Evolutionary conservation across 176 grass and related monocot genomes (phyloP).

Genomic region (Themeda triandra): DNA sequence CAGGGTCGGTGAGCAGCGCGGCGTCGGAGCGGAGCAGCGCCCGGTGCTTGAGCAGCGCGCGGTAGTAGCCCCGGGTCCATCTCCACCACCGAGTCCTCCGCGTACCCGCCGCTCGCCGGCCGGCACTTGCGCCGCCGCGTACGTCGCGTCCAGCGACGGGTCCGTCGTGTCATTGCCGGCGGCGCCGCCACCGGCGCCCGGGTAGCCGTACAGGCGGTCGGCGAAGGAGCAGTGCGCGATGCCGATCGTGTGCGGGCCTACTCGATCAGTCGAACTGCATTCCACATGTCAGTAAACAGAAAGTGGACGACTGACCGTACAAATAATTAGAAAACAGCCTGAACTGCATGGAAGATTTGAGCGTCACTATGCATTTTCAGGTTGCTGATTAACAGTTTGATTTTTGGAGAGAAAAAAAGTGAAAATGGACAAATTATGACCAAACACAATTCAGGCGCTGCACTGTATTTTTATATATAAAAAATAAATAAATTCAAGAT

Average conservation of each 20-base stretch:
- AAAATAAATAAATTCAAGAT: too few species aligned
- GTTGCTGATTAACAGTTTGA: neutral
- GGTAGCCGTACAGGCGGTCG: slow-evolving; percentile 47
- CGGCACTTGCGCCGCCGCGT: slow-evolving; percentile 65
- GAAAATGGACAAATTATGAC: too few species aligned
- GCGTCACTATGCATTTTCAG: neutral
- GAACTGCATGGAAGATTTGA: neutral
- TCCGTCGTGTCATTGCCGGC: slow-evolving; percentile 44
- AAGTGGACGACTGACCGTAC: too few species aligned
- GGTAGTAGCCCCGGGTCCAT: slow-evolving; percentile 96
- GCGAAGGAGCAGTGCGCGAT: slow-evolving; percentile 64
- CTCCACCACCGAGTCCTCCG: slow-evolving; percentile 42
- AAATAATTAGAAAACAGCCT: neutral
- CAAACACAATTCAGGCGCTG: too few species aligned
- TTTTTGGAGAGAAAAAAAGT: neutral
- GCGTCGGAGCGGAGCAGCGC: slow-evolving; percentile 73
- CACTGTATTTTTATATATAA: too few species aligned
- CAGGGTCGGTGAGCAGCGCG: slow-evolving; percentile 38
- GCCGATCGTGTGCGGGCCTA: slow-evolving; percentile 89
- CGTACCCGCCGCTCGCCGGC: slow-evolving; percentile 11
- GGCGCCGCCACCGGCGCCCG: too few species aligned
- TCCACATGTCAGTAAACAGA: too few species aligned
- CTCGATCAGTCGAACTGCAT: neutral
- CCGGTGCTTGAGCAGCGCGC: slow-evolving; percentile 54
- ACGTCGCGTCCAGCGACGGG: slow-evolving; percentile 54